These are phyloP conservation scores for Phlegmacium glaucopus DNA, from an alignment of 768 basidiomycete genomes.

Conservation along the genomic window DNA sequence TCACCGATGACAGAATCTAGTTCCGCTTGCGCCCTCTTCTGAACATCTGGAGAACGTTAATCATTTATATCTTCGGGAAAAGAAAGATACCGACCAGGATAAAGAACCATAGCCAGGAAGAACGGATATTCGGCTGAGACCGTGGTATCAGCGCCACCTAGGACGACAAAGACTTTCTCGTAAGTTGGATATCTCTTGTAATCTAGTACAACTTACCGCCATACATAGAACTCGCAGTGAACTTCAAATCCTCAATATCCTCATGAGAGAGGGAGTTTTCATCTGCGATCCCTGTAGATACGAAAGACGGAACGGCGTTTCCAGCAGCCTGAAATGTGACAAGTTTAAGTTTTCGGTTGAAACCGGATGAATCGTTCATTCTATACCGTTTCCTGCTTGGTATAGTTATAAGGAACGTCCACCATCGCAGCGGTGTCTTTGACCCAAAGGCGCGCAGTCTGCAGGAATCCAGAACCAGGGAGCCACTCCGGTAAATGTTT, in stretches of 20 bases:
- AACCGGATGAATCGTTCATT: background rate
- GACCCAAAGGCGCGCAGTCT: conserved; percentile 38
- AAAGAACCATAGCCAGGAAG: conserved; percentile 31
- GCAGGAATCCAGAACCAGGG: conserved; percentile 53
- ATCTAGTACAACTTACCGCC: background rate
- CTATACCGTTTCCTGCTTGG: conserved; percentile 44
- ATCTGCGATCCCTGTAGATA: conserved; percentile 23
- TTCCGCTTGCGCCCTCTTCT: conserved; percentile 31
- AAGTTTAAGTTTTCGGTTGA: background rate
- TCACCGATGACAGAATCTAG: conserved; percentile 29
- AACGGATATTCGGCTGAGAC: conserved; percentile 43
- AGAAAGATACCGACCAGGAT: conserved; percentile 22
- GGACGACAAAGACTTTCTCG: background rate
- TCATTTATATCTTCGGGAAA: conserved; percentile 16
- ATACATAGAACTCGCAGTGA: conserved; percentile 37
- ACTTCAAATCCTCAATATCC: conserved; percentile 34
- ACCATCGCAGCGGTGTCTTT: conserved; percentile 36
- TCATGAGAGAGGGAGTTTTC: conserved; percentile 20
- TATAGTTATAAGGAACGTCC: conserved; percentile 40
- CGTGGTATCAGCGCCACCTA: conserved; percentile 53
- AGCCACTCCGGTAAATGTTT: conserved; percentile 52
- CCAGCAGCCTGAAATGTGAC: conserved; percentile 32
- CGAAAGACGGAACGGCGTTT: conserved; percentile 39
- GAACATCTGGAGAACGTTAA: conserved; percentile 21
- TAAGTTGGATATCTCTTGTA: background rate